Evolutionary conservation across 345 rosid genomes (phyloP).

Genomic region (Salix arbutifolia): DNA sequence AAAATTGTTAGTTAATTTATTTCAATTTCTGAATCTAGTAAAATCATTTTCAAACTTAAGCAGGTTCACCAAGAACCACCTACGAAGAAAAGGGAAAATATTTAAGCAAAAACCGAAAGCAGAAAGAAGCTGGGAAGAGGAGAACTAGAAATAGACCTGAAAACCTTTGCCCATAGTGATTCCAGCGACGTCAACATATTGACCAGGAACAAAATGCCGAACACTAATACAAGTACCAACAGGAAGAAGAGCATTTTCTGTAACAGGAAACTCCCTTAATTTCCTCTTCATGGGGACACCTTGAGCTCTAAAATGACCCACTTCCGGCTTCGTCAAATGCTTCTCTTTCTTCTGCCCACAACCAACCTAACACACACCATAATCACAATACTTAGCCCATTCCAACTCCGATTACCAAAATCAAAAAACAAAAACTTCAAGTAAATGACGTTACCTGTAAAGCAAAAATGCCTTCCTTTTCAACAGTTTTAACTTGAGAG

Average conservation of each 20-base stretch:
- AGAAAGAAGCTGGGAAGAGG: neutral
- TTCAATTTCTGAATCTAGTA: neutral
- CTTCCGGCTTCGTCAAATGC: conserved; percentile 85
- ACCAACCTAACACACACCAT: conserved; percentile 70
- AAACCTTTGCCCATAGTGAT: conserved; percentile 94
- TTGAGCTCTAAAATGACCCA: conserved; percentile 97
- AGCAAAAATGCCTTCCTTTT: conserved; percentile 81
- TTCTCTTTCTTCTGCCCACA: conserved; percentile 92
- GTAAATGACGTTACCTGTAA: conserved; percentile 51
- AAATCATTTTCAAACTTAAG: neutral
- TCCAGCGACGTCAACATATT: conserved; percentile 77
- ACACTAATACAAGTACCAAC: conserved; percentile 65
- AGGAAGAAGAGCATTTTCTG: conserved; percentile 86
- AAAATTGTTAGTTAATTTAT: neutral
- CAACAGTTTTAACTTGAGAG: conserved; percentile 86
- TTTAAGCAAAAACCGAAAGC: neutral
- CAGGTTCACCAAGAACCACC: neutral
- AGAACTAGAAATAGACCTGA: conserved; percentile 43
- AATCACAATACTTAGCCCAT: conserved; percentile 27
- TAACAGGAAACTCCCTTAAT: conserved; percentile 86
- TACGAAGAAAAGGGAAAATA: neutral
- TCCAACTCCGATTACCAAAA: neutral
- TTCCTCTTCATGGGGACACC: conserved; percentile 91
- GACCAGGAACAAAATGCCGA: conserved; percentile 94
- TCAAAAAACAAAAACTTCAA: neutral